Conservation (phyloP, 2,329 filamentous ascomycete species). For the Fusarium penzigii region DNA sequence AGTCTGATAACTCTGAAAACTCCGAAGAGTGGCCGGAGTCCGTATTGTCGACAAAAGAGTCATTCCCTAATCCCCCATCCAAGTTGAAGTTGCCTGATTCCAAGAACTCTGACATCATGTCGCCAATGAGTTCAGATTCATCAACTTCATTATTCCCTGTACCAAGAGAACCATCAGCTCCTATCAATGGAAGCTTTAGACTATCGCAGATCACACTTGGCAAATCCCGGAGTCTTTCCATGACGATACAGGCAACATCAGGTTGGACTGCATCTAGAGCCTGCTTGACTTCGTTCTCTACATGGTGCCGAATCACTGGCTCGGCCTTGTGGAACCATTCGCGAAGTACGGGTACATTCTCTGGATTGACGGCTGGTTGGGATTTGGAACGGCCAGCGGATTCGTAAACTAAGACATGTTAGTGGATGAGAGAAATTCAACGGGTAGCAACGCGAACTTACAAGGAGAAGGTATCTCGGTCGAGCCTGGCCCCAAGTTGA, state of each 20-base stretch:
- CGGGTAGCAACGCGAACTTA: conserved; percentile 8
- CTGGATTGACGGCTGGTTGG: background rate
- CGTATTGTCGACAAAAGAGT: background rate
- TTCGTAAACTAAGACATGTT: conserved; percentile 10
- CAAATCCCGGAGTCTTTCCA: conserved; percentile 11
- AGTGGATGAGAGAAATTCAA: background rate
- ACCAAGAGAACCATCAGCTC: background rate
- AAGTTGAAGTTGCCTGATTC: conserved; percentile 5
- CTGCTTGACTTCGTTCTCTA: conserved; percentile 7
- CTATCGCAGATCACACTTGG: conserved; percentile 5
- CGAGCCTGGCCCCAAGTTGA: conserved; percentile 16
- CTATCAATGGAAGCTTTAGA: conserved; percentile 12
- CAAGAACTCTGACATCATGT: background rate
- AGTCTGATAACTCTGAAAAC: conserved; percentile 5
- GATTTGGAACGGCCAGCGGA: background rate
- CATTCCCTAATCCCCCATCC: background rate
- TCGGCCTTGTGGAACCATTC: conserved; percentile 11
- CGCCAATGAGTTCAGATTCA: background rate
- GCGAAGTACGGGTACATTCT: conserved; percentile 4
- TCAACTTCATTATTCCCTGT: too few species aligned
- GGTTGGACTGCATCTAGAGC: conserved; percentile 8
- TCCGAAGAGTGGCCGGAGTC: background rate
- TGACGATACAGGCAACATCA: conserved; percentile 6
- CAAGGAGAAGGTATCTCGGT: conserved; percentile 25
- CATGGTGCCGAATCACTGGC: conserved; percentile 7